Conservation (phyloP, 306 rosid species). For the Prunus mira region DNA sequence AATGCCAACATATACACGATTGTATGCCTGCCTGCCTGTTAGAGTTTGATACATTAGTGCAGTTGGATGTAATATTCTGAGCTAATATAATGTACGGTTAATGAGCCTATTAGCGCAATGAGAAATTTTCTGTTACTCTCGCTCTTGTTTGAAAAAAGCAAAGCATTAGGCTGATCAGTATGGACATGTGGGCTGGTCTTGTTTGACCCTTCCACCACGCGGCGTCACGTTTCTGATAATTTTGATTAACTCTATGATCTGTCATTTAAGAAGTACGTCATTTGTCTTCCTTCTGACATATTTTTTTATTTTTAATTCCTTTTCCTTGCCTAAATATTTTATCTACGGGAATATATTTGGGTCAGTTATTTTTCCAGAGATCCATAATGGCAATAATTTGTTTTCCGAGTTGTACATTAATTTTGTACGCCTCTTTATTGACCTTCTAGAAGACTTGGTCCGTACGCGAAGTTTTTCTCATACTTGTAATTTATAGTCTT, state of each 20-base stretch:
- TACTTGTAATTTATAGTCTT: not conserved
- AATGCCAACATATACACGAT: too few species aligned
- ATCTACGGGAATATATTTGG: not conserved
- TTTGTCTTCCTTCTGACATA: not conserved
- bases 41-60: not conserved
- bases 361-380: not conserved
- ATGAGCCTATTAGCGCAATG: not conserved
- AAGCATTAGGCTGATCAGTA: not conserved
- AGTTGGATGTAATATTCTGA: constrained; percentile 1
- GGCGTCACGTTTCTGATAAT: not conserved
- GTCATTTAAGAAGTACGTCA: too few species aligned
- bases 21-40: not conserved
- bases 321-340: not conserved
- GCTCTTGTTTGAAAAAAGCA: too few species aligned
- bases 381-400: not conserved
- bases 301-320: not conserved
- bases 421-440: constrained; percentile 4
- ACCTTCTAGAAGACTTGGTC: constrained; percentile 42
- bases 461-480: not conserved
- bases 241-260: too few species aligned
- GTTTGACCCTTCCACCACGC: constrained; percentile 24
- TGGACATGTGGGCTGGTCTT: constrained; percentile 21
- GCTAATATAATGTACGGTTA: not conserved
- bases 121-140: not conserved
- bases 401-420: not conserved